These are phyloP conservation scores for Spergularia azorica DNA, from an alignment of 179 eudicot genomes.

Conservation along the genomic window DNA sequence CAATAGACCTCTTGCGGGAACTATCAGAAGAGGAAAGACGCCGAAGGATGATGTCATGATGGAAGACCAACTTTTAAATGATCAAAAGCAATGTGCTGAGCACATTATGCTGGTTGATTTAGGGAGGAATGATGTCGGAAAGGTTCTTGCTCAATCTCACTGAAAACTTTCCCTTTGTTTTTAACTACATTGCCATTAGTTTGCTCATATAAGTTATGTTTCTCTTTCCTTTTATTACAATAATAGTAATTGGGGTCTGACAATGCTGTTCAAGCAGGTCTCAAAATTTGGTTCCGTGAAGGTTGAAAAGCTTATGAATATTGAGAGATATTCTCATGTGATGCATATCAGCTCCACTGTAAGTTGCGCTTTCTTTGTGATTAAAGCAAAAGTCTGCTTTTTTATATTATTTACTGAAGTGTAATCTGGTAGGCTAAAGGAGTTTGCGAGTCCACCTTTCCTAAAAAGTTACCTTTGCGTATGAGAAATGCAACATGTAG, in stretches of 20 bases:
- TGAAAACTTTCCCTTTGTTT: not conserved
- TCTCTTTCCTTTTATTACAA: not conserved
- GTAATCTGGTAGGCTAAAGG: slow-evolving; percentile 3
- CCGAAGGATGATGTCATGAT: slow-evolving; percentile 79
- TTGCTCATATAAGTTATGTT: not conserved
- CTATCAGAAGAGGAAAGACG: slow-evolving; percentile 93
- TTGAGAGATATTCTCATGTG: slow-evolving; percentile 97
- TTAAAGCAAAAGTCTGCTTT: not conserved
- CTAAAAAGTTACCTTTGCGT: not conserved
- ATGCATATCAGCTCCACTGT: slow-evolving; percentile 99
- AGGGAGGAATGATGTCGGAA: slow-evolving; percentile 99
- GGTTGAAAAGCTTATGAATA: slow-evolving; percentile 91
- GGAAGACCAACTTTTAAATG: slow-evolving; percentile 83
- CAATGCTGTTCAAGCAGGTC: slow-evolving; percentile 51
- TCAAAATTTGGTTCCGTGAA: slow-evolving; percentile 92
- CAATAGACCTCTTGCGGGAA: slow-evolving; percentile 97
- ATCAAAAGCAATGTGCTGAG: slow-evolving; percentile 95
- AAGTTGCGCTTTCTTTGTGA: slow-evolving; percentile 30
- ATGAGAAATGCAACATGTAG: not conserved
- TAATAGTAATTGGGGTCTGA: slow-evolving; percentile 10
- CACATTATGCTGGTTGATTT: slow-evolving; percentile 98
- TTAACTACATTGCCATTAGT: not conserved
- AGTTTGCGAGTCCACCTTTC: not conserved
- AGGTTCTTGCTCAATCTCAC: slow-evolving; percentile 43
- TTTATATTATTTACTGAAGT: not conserved